Base-by-base conservation (phyloP, 1,139 yeast genomes). In the Kodamaea anthophila region DNA sequence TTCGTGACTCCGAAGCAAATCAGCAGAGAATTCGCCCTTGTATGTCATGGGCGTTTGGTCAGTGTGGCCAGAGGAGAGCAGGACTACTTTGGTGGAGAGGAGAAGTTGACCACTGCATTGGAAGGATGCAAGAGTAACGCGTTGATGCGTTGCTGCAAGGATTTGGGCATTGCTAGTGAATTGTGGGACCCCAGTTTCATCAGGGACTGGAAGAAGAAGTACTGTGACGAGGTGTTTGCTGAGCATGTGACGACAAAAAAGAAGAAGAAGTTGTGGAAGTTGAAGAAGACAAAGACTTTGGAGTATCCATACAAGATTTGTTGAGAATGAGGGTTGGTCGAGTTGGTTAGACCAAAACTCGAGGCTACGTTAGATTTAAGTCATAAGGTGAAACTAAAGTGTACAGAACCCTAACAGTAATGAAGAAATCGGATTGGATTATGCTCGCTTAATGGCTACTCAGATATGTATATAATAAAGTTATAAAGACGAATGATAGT, bases 71-170 rank as follows among this genome's bases (percentile, higher is more conserved):
- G 98, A 37, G 98, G 98, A 16, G 98, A 91, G 52, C 96, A 87
- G 55, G 93, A 86, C 43, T 91, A 83, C 51, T 91, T 84, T 60
- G 82, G 77, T 28, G 70, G 71, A 2, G 88, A 85, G 21, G 79
- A 77, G 34, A 94, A 93, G 31, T 74, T 91, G 31, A 87, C 97
- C 5, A 91, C 97, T 0, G 97, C 98, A 0, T 80, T 94, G 27
- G 98, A 91, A 58, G 98, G 98, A 9, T 91, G 98, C 57, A 87
- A 87, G 52, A 80, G 94, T 52, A 91, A 91, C 51, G 97, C 98
- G 0, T 64, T 91, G 55, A 91, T 91, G 97, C 73, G 98, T 51
- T 88, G 97, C 50, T 91, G 98, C 58, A 91, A 91, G 52, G 98
- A 91, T 58, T 67, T 91, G 45, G 97, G 97, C 4, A 82, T 91